These are phyloP conservation scores for Ceratobasidium sp. DNA, from an alignment of 1,284 basidiomycete genomes.

Conservation along the genomic window DNA sequence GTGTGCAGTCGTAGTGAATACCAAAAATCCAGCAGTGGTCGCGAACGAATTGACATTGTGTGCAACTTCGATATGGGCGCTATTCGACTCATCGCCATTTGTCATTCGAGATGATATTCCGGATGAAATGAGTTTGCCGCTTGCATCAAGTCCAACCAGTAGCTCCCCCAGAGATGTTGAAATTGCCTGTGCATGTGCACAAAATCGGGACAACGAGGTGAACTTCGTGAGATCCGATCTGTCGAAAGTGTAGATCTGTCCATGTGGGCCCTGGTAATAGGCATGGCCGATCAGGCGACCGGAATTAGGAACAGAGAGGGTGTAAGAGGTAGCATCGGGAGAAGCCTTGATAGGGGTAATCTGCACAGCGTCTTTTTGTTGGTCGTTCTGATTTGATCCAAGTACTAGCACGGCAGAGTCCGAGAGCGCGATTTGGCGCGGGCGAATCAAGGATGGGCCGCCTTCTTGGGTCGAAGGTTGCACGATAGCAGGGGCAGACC, in stretches of 20 bases:
- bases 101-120: slow-evolving; percentile 49
- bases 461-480: background rate
- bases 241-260: slow-evolving; percentile 10
- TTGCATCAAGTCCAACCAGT: slow-evolving; percentile 73
- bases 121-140: slow-evolving; percentile 68
- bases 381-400: slow-evolving; percentile 29
- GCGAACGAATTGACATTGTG: slow-evolving; percentile 79
- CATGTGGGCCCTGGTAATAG: slow-evolving; percentile 39
- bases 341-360: slow-evolving; percentile 11
- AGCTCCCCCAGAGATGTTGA: slow-evolving; percentile 51
- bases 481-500: slow-evolving; percentile 57
- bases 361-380: slow-evolving; percentile 47
- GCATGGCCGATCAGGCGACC: slow-evolving; percentile 28
- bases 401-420: slow-evolving; percentile 39
- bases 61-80: slow-evolving; percentile 3
- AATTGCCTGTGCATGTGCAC: slow-evolving; percentile 60
- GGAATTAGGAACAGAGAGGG: slow-evolving; percentile 5
- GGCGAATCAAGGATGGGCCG: background rate
- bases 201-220: slow-evolving; percentile 69
- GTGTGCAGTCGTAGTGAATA: slow-evolving; percentile 89
- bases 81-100: slow-evolving; percentile 61
- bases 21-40: slow-evolving; percentile 81
- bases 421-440: slow-evolving; percentile 17
- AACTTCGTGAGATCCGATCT: slow-evolving; percentile 47
- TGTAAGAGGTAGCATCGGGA: background rate